Evolutionary conservation across 805 yeast genomes (phyloP).

Genomic region (Candida golubevii): DNA sequence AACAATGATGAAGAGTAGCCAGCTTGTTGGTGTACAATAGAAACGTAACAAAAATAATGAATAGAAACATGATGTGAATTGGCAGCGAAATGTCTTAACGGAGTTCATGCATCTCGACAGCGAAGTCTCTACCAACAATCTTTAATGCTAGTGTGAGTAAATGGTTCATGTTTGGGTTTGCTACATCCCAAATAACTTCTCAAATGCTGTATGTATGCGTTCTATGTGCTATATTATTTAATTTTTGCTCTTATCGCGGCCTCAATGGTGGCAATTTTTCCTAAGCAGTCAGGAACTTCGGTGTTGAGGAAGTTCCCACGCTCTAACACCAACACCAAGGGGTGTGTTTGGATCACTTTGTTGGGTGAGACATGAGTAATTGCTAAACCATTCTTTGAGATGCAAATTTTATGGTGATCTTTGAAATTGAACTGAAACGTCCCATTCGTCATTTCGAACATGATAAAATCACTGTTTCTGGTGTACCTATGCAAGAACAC

Average conservation of each 20-base stretch:
- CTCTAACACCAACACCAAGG: conserved; percentile 42
- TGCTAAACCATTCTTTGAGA: conserved; percentile 70
- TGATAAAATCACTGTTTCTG: conserved; percentile 72
- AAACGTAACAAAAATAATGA: background rate
- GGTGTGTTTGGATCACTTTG: conserved; percentile 65
- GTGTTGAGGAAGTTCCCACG: conserved; percentile 40
- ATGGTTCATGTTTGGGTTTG: no score
- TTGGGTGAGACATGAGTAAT: conserved; percentile 80
- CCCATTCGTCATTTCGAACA: conserved; percentile 92
- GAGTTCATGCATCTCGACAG: no score
- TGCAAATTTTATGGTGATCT: conserved; percentile 86
- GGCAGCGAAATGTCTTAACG: no score
- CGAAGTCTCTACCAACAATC: no score
- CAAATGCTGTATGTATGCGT: background rate
- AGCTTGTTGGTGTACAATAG: conserved; percentile 3
- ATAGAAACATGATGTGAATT: no score
- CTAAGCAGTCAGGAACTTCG: conserved; percentile 41
- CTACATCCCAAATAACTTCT: background rate
- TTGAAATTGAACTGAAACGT: conserved; percentile 91
- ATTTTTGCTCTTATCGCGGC: conserved; percentile 47
- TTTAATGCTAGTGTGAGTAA: no score
- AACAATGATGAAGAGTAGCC: conserved; percentile 44
- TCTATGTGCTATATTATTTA: conserved; percentile 5
- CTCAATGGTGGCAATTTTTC: conserved; percentile 47
- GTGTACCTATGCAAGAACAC: conserved; percentile 80